A percentile compares a stretch with the other conserved stretches of the same genome.
These are phyloP conservation scores for Borovskyia barvae DNA, from an alignment of 208 protist genomes.

Conservation along the genomic window DNA sequence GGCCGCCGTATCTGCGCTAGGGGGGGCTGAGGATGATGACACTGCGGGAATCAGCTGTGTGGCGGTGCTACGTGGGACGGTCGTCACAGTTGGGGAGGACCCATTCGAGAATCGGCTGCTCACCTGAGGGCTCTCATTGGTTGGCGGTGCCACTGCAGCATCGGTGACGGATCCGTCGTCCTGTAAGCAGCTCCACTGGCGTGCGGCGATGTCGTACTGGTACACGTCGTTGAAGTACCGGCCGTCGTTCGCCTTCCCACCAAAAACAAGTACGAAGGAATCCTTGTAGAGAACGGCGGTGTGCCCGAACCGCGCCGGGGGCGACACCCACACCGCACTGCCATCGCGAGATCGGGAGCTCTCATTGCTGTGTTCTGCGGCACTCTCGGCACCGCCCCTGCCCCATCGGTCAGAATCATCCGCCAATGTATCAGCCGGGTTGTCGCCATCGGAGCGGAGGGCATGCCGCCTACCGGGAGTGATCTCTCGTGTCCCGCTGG, in stretches of 20 bases:
- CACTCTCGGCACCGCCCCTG: background rate
- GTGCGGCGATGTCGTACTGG: slow-evolving; percentile 27
- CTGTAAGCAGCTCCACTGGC: slow-evolving; percentile 20
- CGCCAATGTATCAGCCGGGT: background rate
- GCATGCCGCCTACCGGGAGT: background rate
- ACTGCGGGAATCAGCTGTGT: too few species aligned
- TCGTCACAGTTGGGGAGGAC: too few species aligned
- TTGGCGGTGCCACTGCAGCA: background rate
- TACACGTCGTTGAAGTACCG: slow-evolving; percentile 45
- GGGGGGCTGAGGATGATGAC: background rate
- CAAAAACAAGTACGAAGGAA: slow-evolving; percentile 54
- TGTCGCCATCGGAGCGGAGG: background rate
- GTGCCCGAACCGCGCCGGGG: slow-evolving; percentile 60
- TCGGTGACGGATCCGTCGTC: background rate
- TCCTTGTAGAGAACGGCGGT: slow-evolving; percentile 49
- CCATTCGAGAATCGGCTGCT: slow-evolving; percentile 2
- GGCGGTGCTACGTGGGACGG: too few species aligned
- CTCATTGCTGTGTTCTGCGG: background rate
- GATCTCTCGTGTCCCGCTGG: background rate
- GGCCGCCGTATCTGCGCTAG: background rate
- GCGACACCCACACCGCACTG: slow-evolving; percentile 1
- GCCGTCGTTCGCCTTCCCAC: slow-evolving; percentile 31
- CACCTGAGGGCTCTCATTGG: too few species aligned
- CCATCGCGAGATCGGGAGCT: background rate
- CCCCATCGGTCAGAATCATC: too few species aligned